Conservation (phyloP, 208 protist genomes). For the Angomonas deanei region DNA sequence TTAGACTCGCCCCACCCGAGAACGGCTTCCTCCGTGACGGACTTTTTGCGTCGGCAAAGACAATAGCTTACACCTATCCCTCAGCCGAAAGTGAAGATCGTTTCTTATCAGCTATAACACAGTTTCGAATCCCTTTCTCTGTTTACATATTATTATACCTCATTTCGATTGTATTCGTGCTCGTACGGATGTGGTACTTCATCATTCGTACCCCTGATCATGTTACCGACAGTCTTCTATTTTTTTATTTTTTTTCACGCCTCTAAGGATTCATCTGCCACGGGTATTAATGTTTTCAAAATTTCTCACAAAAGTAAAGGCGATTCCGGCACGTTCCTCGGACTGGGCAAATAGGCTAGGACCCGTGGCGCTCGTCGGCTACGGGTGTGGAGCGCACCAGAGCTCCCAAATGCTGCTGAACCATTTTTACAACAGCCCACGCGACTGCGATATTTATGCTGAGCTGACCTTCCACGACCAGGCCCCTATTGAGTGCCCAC, state of each 20-base stretch:
- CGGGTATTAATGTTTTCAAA: conserved; percentile 52
- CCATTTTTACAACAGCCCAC: conserved; percentile 43
- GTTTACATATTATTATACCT: too few species aligned
- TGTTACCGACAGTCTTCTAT: too few species aligned
- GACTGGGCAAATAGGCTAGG: conserved; percentile 71
- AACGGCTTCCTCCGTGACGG: neutral
- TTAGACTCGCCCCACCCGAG: neutral
- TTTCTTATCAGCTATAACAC: too few species aligned
- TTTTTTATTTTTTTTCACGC: conserved; percentile 1
- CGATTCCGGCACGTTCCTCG: conserved; percentile 38
- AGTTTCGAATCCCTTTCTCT: too few species aligned
- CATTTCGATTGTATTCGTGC: too few species aligned
- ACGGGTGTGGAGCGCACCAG: conserved; percentile 21
- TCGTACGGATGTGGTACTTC: too few species aligned
- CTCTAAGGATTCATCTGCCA: neutral
- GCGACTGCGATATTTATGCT: conserved; percentile 75
- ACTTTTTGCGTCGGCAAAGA: too few species aligned
- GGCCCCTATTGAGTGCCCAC: conserved; percentile 68
- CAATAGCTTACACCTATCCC: too few species aligned
- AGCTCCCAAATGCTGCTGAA: conserved; percentile 38
- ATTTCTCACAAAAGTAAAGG: conserved; percentile 53
- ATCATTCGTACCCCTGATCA: too few species aligned
- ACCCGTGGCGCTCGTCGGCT: conserved; percentile 68
- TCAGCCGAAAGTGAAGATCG: too few species aligned
- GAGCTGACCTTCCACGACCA: conserved; percentile 69